These are phyloP conservation scores for Pseudocercospora eumusae DNA, from an alignment of 2,329 filamentous ascomycete genomes.

Conservation along the genomic window DNA sequence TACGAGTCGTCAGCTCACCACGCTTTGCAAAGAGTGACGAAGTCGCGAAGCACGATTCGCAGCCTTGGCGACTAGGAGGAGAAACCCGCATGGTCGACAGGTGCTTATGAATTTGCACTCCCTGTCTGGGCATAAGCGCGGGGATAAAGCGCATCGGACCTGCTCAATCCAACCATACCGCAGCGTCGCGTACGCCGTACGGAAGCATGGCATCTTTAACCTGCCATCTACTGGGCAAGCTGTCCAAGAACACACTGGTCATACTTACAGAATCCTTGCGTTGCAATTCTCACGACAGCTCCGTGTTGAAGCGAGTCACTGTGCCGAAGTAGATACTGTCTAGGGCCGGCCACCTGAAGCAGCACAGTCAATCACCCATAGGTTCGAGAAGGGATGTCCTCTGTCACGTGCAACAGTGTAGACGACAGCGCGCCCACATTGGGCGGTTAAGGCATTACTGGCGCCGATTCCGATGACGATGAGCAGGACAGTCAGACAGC, in stretches of 20 bases:
- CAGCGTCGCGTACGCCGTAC: background rate
- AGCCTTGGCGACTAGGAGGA: background rate
- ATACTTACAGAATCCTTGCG: conserved; percentile 53
- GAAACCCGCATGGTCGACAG: background rate
- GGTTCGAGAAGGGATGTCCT: conserved; percentile 54
- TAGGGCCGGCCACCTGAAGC: conserved; percentile 55
- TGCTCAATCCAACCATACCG: conserved; percentile 1
- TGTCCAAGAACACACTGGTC: background rate
- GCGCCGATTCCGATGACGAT: conserved; percentile 52
- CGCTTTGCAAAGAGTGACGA: background rate
- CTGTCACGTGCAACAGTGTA: conserved; percentile 55
- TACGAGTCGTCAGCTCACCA: conserved; percentile 8
- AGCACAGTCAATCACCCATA: conserved; percentile 49
- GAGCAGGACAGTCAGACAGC: conserved; percentile 51
- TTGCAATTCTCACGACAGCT: conserved; percentile 59
- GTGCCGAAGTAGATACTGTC: conserved; percentile 47
- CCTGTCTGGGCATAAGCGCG: conserved; percentile 1
- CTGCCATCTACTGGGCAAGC: background rate
- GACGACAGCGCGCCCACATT: conserved; percentile 50
- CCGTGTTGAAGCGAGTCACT: conserved; percentile 46
- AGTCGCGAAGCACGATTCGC: conserved; percentile 1
- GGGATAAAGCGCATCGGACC: conserved; percentile 1
- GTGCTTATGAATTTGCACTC: background rate
- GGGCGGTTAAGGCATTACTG: conserved; percentile 51
- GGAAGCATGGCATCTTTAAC: background rate